These are phyloP conservation scores for Pseudogymnoascus sp. DNA, from an alignment of 2,329 filamentous ascomycete genomes.

Conservation along the genomic window DNA sequence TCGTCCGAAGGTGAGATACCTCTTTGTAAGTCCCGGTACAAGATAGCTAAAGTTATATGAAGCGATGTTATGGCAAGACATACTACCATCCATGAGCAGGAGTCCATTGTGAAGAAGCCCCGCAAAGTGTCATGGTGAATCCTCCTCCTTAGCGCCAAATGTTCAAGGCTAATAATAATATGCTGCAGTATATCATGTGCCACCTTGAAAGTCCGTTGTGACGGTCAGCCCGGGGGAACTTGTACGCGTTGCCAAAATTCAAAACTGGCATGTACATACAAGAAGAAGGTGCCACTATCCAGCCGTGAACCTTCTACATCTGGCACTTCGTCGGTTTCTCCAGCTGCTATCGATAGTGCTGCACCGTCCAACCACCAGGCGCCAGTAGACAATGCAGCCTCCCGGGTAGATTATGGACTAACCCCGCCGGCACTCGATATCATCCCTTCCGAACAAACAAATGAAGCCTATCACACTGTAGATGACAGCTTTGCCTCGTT, in stretches of 20 bases:
- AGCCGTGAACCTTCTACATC: not conserved
- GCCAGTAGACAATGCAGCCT: not conserved
- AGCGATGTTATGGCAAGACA: constrained; percentile 18
- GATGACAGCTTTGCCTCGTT: not conserved
- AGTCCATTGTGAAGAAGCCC: constrained; percentile 12
- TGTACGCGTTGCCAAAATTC: constrained; percentile 13
- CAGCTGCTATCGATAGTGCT: not conserved
- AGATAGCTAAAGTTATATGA: constrained; percentile 4
- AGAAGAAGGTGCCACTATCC: not conserved
- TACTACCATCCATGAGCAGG: constrained; percentile 15
- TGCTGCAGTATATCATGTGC: constrained; percentile 14
- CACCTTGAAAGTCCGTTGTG: constrained; percentile 14
- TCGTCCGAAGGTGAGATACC: constrained; percentile 15
- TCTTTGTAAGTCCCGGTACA: not conserved
- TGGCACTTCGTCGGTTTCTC: not conserved
- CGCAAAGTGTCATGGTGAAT: constrained; percentile 17
- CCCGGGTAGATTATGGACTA: not conserved
- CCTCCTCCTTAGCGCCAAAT: not conserved
- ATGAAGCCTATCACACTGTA: not conserved
- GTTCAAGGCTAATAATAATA: constrained; percentile 7
- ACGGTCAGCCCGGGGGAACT: constrained; percentile 11
- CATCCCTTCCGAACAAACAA: not conserved
- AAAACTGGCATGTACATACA: constrained; percentile 12
- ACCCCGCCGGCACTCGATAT: not conserved
- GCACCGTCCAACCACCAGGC: not conserved